phyloP scores from a whole-genome alignment of 352 stramenopile genomes.

The Globisporangium echinulatum region DNA sequence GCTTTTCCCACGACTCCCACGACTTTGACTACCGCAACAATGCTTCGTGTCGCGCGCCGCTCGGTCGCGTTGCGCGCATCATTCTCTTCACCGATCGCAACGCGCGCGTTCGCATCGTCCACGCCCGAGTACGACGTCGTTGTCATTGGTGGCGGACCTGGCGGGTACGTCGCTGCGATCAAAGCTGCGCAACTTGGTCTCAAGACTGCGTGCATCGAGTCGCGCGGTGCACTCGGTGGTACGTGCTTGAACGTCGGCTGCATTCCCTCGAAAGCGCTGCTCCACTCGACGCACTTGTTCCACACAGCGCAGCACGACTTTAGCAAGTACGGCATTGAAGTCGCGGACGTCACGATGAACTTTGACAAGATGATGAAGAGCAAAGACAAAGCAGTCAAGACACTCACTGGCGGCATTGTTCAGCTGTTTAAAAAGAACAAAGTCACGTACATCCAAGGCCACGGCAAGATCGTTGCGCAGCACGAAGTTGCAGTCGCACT shows the following conservation, averaged over 20 bases:
- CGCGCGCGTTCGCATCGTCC: slow-evolving; percentile 15
- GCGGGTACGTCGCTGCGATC: slow-evolving; percentile 98
- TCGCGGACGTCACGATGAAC: slow-evolving; percentile 88
- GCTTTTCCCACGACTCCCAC: background rate
- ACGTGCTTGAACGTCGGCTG: slow-evolving; percentile 99
- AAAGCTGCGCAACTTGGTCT: slow-evolving; percentile 97
- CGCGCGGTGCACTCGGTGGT: slow-evolving; percentile 91
- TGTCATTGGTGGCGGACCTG: slow-evolving; percentile 94
- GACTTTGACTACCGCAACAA: slow-evolving; percentile 1
- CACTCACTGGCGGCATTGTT: slow-evolving; percentile 96
- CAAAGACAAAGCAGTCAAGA: slow-evolving; percentile 94
- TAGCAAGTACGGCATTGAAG: slow-evolving; percentile 93
- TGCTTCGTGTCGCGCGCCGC: slow-evolving; percentile 35
- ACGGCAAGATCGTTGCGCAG: slow-evolving; percentile 90
- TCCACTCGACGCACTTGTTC: slow-evolving; percentile 95
- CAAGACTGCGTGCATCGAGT: slow-evolving; percentile 98
- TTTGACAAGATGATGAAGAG: slow-evolving; percentile 95
- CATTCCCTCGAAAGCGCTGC: slow-evolving; percentile 98
- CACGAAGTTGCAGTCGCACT: slow-evolving; percentile 91
- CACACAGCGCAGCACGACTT: slow-evolving; percentile 96
- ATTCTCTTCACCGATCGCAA: background rate
- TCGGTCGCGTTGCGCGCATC: slow-evolving; percentile 20
- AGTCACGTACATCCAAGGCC: slow-evolving; percentile 97
- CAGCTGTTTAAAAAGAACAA: slow-evolving; percentile 99
- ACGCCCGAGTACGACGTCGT: slow-evolving; percentile 73